phyloP scores from a whole-genome alignment of 768 basidiomycete genomes.

The Dacryopinax spathularia region DNA sequence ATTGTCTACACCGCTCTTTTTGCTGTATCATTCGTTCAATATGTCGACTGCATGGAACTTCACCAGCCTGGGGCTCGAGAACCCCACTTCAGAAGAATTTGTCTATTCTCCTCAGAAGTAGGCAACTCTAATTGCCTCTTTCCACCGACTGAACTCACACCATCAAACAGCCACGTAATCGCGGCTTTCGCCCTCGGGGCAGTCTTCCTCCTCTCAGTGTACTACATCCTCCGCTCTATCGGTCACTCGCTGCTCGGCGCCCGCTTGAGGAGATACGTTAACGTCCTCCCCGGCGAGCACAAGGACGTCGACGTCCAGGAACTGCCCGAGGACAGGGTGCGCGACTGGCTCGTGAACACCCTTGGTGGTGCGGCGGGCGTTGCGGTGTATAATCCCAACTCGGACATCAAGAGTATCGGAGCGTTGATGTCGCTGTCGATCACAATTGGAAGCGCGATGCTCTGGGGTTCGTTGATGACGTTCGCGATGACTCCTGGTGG shows the following conservation, averaged over 20 bases:
- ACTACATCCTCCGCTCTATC: constrained; percentile 2
- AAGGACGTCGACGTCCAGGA: neutral
- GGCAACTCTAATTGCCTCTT: neutral
- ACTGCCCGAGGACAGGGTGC: neutral
- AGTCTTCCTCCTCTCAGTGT: neutral
- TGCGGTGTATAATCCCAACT: neutral
- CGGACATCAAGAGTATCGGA: constrained; percentile 1
- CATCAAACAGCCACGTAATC: neutral
- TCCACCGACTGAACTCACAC: neutral
- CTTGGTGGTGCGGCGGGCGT: neutral
- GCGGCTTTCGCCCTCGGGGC: neutral
- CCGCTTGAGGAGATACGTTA: neutral
- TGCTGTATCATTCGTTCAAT: neutral
- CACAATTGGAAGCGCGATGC: neutral
- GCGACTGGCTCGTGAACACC: constrained; percentile 2
- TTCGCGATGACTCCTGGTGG: neutral
- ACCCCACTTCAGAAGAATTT: neutral
- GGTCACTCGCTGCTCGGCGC: constrained; percentile 1
- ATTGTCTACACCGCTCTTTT: neutral
- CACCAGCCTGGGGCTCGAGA: neutral
- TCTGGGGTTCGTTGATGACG: constrained; percentile 3
- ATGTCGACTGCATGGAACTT: neutral
- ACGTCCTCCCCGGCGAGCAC: neutral
- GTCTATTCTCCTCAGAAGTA: neutral
- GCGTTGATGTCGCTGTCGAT: neutral